These are phyloP conservation scores for Coemansia sp. DNA, from an alignment of 192 early-diverging fungal genomes.

Conservation along the genomic window DNA sequence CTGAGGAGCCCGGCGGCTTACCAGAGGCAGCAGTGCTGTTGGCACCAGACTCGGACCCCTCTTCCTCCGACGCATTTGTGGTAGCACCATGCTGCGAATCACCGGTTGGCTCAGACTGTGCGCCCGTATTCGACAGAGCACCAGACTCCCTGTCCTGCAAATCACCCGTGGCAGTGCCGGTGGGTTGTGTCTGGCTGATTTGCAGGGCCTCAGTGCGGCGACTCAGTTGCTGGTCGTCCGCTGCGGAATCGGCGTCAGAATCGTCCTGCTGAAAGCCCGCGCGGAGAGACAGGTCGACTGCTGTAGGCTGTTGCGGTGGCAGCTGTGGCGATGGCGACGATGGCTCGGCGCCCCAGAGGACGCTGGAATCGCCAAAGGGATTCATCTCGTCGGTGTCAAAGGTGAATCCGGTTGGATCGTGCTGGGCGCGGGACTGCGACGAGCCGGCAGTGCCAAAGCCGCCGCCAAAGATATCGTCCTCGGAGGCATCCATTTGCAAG, in stretches of 20 bases:
- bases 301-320: neutral
- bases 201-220: neutral
- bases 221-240: neutral
- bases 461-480: slow-evolving; percentile 35
- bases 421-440: neutral
- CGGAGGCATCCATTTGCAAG: slow-evolving; percentile 29
- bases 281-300: no score
- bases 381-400: slow-evolving; percentile 47
- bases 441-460: slow-evolving; percentile 25
- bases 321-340: slow-evolving; percentile 1
- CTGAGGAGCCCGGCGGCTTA: slow-evolving; percentile 7
- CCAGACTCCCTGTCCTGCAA: neutral
- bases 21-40: neutral
- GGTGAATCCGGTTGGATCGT: slow-evolving; percentile 19
- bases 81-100: neutral
- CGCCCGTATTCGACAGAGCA: neutral
- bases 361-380: slow-evolving; percentile 33
- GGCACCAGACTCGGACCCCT: neutral
- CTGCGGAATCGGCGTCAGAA: neutral
- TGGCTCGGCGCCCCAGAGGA: slow-evolving; percentile 27
- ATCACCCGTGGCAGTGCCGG: no score
- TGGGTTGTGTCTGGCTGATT: neutral
- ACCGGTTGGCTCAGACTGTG: neutral
- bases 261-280: no score
- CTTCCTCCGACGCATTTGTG: neutral